A percentile compares a stretch with the other conserved stretches of the same genome.
Conservation (phyloP, 352 stramenopile species). For the Globisporangium nunn region DNA sequence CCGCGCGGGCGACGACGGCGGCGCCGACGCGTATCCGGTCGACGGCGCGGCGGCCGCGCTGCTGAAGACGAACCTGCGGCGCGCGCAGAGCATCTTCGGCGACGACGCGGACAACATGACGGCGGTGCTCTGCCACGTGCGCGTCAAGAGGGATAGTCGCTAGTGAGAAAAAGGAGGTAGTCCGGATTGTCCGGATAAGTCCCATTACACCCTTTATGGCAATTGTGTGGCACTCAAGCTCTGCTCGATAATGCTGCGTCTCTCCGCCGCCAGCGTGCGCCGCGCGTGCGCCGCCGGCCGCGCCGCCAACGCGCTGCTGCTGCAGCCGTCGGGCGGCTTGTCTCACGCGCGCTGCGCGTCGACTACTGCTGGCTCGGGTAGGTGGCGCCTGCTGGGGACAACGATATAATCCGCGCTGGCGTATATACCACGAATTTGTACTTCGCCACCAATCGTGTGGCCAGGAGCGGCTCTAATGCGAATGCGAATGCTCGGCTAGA, state of each 20-base stretch:
- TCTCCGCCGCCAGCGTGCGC: background rate
- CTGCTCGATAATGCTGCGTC: conserved; percentile 4
- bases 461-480: background rate
- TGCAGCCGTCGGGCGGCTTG: background rate
- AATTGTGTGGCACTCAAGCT: background rate
- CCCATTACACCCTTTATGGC: background rate
- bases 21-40: conserved; percentile 8
- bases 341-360: background rate
- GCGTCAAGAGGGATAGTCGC: conserved; percentile 2
- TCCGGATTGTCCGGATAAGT: background rate
- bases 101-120: conserved; percentile 88
- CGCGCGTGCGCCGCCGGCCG: background rate
- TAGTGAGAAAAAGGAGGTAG: background rate
- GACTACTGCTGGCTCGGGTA: background rate
- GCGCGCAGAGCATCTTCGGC: conserved; percentile 65
- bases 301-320: background rate
- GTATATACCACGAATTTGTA: background rate
- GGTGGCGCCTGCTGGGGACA: background rate
- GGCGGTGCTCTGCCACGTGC: conserved; percentile 53
- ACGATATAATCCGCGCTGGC: background rate
- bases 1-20: background rate
- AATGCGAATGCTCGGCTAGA: conserved; percentile 17
- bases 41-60: conserved; percentile 30
- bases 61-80: conserved; percentile 55
- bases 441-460: background rate